Evolutionary conservation across 2,329 filamentous ascomycete genomes (phyloP).

Genomic region (Bipolaris gigantea): DNA sequence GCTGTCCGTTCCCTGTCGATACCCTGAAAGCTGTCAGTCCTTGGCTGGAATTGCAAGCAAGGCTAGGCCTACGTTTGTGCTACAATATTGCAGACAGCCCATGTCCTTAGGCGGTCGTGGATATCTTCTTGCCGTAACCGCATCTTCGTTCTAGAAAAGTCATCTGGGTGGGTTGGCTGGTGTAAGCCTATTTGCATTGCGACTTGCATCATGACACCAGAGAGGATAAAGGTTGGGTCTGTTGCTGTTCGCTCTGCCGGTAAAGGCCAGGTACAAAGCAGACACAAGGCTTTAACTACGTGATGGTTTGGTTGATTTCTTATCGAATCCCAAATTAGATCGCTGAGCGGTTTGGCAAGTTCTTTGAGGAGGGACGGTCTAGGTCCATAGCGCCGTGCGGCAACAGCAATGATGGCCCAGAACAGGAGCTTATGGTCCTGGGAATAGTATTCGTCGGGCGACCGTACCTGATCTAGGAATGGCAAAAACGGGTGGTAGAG

Average conservation of each 20-base stretch:
- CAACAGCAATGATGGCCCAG: conserved; percentile 79
- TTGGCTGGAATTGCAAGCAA: conserved; percentile 10
- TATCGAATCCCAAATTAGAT: conserved; percentile 75
- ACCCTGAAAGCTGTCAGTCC: conserved; percentile 53
- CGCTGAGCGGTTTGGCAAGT: conserved; percentile 66
- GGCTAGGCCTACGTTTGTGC: conserved; percentile 62
- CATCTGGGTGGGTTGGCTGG: conserved; percentile 77
- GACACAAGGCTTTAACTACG: conserved; percentile 77
- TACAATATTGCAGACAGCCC: conserved; percentile 84
- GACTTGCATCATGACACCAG: conserved; percentile 84
- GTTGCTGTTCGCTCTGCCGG: conserved; percentile 79
- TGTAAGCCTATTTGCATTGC: conserved; percentile 83
- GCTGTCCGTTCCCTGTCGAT: conserved; percentile 82
- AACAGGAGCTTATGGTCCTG: conserved; percentile 79
- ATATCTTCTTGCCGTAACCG: conserved; percentile 79
- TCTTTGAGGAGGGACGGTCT: conserved; percentile 68
- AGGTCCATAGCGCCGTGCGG: conserved; percentile 68
- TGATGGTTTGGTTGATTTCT: conserved; percentile 78
- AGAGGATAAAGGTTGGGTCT: conserved; percentile 79
- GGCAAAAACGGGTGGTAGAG: conserved; percentile 78
- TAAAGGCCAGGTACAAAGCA: conserved; percentile 80
- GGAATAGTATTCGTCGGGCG: conserved; percentile 72
- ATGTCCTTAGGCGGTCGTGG: conserved; percentile 75
- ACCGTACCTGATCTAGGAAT: conserved; percentile 67
- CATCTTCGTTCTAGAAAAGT: conserved; percentile 75